A percentile compares a stretch with the other conserved stretches of the same genome.
These are phyloP conservation scores for Phlyctochytrium arcticum DNA, from an alignment of 192 early-diverging fungal species.

Conservation along the genomic window DNA sequence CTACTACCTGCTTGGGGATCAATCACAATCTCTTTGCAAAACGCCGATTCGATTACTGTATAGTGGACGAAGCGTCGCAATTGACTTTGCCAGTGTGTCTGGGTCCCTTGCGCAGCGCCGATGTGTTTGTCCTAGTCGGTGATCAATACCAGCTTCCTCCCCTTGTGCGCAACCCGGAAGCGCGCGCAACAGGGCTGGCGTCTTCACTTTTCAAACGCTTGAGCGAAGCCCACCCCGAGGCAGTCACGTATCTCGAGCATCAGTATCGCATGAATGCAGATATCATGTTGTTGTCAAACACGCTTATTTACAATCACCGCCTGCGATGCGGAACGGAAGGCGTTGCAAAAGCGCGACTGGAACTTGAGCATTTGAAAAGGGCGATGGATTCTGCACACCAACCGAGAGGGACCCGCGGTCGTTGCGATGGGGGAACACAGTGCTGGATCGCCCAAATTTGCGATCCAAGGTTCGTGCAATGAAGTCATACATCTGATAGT, in stretches of 20 bases:
- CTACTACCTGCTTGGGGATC: constrained; percentile 84
- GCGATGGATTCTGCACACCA: constrained; percentile 1
- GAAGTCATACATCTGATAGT: background rate
- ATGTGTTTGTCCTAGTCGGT: constrained; percentile 88
- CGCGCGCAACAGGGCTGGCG: constrained; percentile 47
- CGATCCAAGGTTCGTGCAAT: constrained; percentile 48
- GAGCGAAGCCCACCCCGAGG: constrained; percentile 74
- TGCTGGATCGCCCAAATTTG: constrained; percentile 68
- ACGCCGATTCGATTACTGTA: constrained; percentile 89
- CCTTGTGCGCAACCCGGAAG: constrained; percentile 64
- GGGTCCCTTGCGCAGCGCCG: constrained; percentile 77
- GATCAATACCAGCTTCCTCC: constrained; percentile 95
- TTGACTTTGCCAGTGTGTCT: constrained; percentile 86
- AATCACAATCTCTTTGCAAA: constrained; percentile 69
- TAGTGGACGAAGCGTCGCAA: constrained; percentile 96
- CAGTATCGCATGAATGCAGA: constrained; percentile 95
- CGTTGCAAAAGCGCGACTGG: constrained; percentile 56
- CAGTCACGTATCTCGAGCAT: constrained; percentile 66
- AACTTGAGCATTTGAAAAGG: constrained; percentile 26
- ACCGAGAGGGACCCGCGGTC: no score
- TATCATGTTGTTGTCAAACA: constrained; percentile 82
- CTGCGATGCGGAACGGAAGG: constrained; percentile 66
- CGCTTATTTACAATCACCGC: constrained; percentile 74
- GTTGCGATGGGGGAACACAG: background rate
- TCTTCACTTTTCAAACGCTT: constrained; percentile 78